Evolutionary conservation across 2,329 filamentous ascomycete species (phyloP), one percentile per base, ranked within the genome.

Genomic region (Aspergillus melleus): DNA sequence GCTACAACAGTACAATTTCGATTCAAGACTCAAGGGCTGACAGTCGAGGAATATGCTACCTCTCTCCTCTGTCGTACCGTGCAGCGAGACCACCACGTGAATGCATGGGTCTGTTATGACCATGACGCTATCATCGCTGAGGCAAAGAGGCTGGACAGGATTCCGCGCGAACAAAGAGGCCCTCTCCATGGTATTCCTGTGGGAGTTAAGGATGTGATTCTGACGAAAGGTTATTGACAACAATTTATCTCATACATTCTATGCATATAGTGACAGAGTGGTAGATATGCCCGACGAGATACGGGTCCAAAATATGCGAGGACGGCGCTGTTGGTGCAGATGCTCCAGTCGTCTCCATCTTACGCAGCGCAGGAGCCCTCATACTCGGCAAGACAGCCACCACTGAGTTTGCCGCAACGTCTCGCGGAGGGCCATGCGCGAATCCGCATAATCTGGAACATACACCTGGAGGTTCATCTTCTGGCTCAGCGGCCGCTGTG

Each of bases 391-490:
- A 63, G 58, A 63, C 61, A 53, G 57, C 58, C 9, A 63, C 61
- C 1, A 63, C 61, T 50, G 61, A 63, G 49, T 63, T 63, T 36
- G 61, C 61, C 6, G 42, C 55, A 0, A 61, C 52, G 16, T 44
- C 47, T 52, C 14, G 42, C 14, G 59, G 61, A 1, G 30, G 57
- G 58, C 61, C 61, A 79, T 83, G 84, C 59, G 84, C 73, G 3
- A 90, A 90, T 68, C 86, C 88, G 0, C 83, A 84, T 61, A 76
- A 82, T 60, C 60, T 74, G 0, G 61, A 59, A 0, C 78, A 81
- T 4, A 90, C 88, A 0, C 88, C 88, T 0, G 88, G 88, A 0
- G 88, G 88, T 50, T 90, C 87, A 0, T 89, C 86, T 0, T 86
- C 86, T 0, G 88, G 88, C 0, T 89, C 87, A 0, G 88, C 80